These are phyloP conservation scores for Phytophthora nicotianae DNA, from an alignment of 352 stramenopile species.

Conservation along the genomic window DNA sequence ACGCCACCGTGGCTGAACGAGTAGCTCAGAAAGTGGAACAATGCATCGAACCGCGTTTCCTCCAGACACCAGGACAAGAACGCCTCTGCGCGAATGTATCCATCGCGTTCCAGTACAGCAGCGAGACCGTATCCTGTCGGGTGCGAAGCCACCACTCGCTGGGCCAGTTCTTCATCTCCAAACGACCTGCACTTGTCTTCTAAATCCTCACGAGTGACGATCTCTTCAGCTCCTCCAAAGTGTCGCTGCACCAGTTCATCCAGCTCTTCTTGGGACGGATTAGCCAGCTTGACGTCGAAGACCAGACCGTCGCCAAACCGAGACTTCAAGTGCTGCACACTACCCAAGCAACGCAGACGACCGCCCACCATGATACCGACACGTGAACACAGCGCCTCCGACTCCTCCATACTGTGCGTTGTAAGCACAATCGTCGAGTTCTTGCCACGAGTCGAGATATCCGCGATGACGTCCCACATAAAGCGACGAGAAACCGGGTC, in stretches of 20 bases:
- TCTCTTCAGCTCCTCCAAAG: conserved; percentile 42
- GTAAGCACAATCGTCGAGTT: conserved; percentile 90
- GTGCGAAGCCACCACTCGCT: conserved; percentile 55
- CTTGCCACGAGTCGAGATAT: conserved; percentile 68
- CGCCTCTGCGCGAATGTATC: conserved; percentile 43
- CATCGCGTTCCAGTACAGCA: conserved; percentile 54
- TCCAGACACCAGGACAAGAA: conserved; percentile 75
- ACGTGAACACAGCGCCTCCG: conserved; percentile 92
- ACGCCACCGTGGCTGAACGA: conserved; percentile 40
- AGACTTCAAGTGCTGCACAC: conserved; percentile 94
- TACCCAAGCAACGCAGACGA: conserved; percentile 83
- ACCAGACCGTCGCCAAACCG: conserved; percentile 77
- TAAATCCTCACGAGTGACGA: conserved; percentile 38
- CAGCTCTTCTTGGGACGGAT: conserved; percentile 38
- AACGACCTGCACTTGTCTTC: conserved; percentile 47
- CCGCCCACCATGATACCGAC: conserved; percentile 95
- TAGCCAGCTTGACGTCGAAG: conserved; percentile 72
- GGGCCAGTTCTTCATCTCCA: conserved; percentile 40
- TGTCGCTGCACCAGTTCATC: conserved; percentile 29
- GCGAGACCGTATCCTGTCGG: conserved; percentile 73
- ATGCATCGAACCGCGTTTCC: conserved; percentile 55
- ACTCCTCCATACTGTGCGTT: conserved; percentile 97
- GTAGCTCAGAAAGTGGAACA: conserved; percentile 39
- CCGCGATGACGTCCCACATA: conserved; percentile 93
- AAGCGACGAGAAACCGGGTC: conserved; percentile 94